Base-by-base conservation (phyloP, 805 yeast species). In the Starmerella vaccinii region DNA sequence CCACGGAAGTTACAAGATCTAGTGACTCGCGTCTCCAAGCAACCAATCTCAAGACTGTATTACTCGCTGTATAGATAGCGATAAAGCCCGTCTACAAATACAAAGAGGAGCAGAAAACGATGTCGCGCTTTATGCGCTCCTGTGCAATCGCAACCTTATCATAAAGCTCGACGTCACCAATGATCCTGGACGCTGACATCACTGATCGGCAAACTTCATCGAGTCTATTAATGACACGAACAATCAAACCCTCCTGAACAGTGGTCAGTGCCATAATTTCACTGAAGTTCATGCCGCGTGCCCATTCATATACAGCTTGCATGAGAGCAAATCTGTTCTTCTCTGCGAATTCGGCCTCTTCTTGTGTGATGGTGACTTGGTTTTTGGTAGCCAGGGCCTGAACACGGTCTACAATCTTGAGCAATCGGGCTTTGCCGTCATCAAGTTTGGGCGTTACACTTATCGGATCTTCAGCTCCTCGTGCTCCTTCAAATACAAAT, bases 221-320 rank as follows among this genome's bases (percentile, higher is more conserved):
- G 50, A 92, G 69, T 60, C 97, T 76, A 1, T 95, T 87, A 42
- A 92, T 90, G 4, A 92, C 97, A 62, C 98, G 76, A 21, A 92
- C 98, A 62, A 92, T 92, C 0, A 95, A 85, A 38, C 99, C 99
- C 68, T 92, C 98, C 33, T 87, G 89, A 60, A 89, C 95, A 18
- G 80, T 81, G 51, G 95, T 85, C 56, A 87, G 75, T 53, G 78
- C 82, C 82, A 89, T 92, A 57, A 92, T 90, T 51, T 87, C 94
- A 57, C 83, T 82, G 71, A 92, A 92, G 0, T 94, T 76, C 73
- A 82, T 75, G 2, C 98, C 99, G 57, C 94, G 75, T 1, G 97
- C 96, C 99, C 99, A 92, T 68, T 92, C 97, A 65, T 90, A 92
- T 4, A 90, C 95, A 12, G 87, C 95, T 64, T 88, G 90, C 67